phyloP scores from a whole-genome alignment of 169 alveolate species.

The Plasmodium cynomolgi region DNA sequence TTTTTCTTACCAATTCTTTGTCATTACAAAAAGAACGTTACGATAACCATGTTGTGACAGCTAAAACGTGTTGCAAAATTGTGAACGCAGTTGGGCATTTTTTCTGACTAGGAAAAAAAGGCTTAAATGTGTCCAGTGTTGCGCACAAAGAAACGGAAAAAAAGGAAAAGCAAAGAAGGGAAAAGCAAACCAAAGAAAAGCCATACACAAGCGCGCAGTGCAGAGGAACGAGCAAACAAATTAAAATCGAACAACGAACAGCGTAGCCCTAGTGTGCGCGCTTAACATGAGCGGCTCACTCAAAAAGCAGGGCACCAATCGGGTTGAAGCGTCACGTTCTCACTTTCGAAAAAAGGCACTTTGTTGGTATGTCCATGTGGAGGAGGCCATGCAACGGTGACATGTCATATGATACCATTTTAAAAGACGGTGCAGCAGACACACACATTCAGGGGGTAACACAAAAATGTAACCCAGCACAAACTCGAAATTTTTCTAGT shows the following conservation, averaged over 20 bases:
- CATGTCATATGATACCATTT: neutral
- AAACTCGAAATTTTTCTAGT: neutral
- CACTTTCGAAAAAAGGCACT: neutral
- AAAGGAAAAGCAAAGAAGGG: neutral
- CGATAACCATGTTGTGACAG: neutral
- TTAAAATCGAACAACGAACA: neutral
- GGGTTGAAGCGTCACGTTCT: neutral
- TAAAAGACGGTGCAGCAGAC: neutral
- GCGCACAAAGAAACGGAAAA: neutral
- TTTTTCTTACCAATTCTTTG: constrained; percentile 1
- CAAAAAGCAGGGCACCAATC: neutral
- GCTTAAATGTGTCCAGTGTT: neutral
- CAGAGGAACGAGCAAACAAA: neutral
- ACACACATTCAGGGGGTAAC: neutral
- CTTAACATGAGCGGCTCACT: neutral
- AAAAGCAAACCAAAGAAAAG: neutral
- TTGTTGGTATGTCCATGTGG: neutral
- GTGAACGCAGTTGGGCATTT: neutral
- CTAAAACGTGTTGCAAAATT: constrained; percentile 3
- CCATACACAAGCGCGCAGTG: neutral
- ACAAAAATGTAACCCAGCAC: neutral
- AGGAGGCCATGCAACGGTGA: neutral
- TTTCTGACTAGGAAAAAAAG: neutral
- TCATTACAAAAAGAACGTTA: neutral
- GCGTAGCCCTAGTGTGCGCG: neutral